Evolutionary conservation across 176 grass and related monocot genomes (phyloP), one percentile per base, ranked within the genome.

Genomic region (Musa troglodytarum): DNA sequence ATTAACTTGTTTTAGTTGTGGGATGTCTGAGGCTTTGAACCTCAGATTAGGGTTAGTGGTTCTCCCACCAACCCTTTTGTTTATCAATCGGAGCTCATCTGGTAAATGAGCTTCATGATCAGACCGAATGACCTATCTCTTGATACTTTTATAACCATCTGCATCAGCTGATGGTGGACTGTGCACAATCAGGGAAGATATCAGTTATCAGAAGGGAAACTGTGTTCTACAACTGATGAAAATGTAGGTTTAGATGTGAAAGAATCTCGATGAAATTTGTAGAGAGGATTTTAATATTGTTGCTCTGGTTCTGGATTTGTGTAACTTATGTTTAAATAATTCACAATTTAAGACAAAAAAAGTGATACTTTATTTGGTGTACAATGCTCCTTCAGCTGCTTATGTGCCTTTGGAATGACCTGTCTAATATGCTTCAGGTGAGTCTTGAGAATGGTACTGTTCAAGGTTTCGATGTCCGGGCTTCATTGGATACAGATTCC

Each of bases 381-480:
- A 43, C 34, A 43, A 43, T 6, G 34, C 34, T 43, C 34, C 34
- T 43, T 43, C 34, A 43, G 34, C 34, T 43, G 34, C 34, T 43
- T 43, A 43, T 43, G 34, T 43, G 34, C 34, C 34, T 43, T 43
- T 43, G 4, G 34, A 34, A 34, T 34, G 53, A 28, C 21, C 59
- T 64, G 8, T n/a, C 11, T 43, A 49, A 51, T 80, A 49, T 77
- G 69, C 82, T 75, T 63, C 81, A 96, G 93, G 81, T 85, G 57
- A 96, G 93, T 84, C 93, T 96, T 78, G 87, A 96, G 53, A 92
- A 96, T 81, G 89, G 89, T 26, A 90, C 69, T 68, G 89, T 96
- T 76, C 93, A 92, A 82, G 87, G 83, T 10, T 92, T 96, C n/a
- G 93, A 96, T 77, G 86, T 76, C 76, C 85, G 93, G 55, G 84